These are phyloP conservation scores for Notholithocarpus densiflorus DNA, from an alignment of 306 rosid genomes.

Conservation along the genomic window DNA sequence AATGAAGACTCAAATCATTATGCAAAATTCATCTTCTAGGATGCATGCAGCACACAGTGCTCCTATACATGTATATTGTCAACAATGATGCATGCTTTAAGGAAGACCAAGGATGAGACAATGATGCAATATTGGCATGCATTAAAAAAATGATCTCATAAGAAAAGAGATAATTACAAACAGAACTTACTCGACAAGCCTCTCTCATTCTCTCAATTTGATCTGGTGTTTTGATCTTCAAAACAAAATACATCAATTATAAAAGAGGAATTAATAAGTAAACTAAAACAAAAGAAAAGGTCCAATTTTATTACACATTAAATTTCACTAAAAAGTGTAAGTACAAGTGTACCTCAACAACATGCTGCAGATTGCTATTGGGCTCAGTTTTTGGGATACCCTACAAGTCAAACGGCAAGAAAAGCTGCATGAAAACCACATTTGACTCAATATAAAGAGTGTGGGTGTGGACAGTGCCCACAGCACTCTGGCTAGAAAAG, in stretches of 20 bases:
- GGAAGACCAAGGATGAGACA: background rate
- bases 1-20: background rate
- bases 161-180: background rate
- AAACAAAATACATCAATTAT: slow-evolving; percentile 16
- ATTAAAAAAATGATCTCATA: background rate
- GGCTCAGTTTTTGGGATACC: slow-evolving; percentile 88
- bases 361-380: slow-evolving; percentile 66
- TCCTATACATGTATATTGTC: background rate
- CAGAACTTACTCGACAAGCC: slow-evolving; percentile 61
- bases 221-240: slow-evolving; percentile 73
- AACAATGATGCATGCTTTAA: background rate
- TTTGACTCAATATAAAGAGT: background rate
- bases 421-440: slow-evolving; percentile 11
- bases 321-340: background rate
- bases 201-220: slow-evolving; percentile 84
- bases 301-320: background rate
- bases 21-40: background rate
- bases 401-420: slow-evolving; percentile 32
- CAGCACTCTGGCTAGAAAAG: background rate
- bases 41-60: background rate
- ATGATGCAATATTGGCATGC: background rate
- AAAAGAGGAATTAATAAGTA: background rate
- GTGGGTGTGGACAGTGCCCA: background rate
- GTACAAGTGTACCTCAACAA: slow-evolving; percentile 63
- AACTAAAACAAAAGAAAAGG: background rate